These are phyloP conservation scores for Mycena alexandri DNA, from an alignment of 768 basidiomycete species.

Conservation along the genomic window DNA sequence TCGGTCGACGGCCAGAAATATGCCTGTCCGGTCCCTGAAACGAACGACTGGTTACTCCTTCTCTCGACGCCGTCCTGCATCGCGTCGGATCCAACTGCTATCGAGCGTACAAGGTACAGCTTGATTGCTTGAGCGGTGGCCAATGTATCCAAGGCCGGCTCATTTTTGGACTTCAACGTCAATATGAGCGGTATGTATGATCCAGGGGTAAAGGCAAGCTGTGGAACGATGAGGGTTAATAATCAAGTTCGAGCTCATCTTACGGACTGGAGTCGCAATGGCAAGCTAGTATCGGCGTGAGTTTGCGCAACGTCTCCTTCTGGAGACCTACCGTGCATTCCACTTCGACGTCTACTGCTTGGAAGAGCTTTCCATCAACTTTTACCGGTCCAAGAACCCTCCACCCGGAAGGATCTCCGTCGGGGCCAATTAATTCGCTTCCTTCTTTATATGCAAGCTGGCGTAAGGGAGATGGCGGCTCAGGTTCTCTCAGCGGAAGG, in stretches of 20 bases:
- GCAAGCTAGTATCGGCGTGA: conserved; percentile 52
- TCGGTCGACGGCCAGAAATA: conserved; percentile 63
- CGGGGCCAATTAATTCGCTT: conserved; percentile 49
- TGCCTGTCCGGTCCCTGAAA: conserved; percentile 54
- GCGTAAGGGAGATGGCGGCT: conserved; percentile 51
- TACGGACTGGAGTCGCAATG: conserved; percentile 59
- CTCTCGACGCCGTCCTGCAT: conserved; percentile 52
- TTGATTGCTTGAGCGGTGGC: conserved; percentile 54
- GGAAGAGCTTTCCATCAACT: conserved; percentile 51
- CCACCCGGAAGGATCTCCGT: conserved; percentile 55
- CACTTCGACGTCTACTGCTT: conserved; percentile 47
- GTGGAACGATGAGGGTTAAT: background rate
- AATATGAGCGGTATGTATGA: conserved; percentile 64
- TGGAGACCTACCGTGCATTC: conserved; percentile 47
- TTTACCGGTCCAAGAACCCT: conserved; percentile 45
- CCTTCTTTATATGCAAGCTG: conserved; percentile 50
- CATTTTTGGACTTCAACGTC: conserved; percentile 57
- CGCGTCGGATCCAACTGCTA: conserved; percentile 63
- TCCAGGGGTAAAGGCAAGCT: conserved; percentile 65
- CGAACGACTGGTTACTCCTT: conserved; percentile 62
- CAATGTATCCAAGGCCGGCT: conserved; percentile 64
- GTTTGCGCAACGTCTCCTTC: background rate
- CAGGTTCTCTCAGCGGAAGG: conserved; percentile 48
- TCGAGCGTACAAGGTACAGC: conserved; percentile 60
- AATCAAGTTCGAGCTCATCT: background rate